A percentile compares a stretch with the other conserved stretches of the same genome.
Evolutionary conservation across 176 grass and related monocot species (phyloP).

Genomic region (Puccinellia tenuiflora): DNA sequence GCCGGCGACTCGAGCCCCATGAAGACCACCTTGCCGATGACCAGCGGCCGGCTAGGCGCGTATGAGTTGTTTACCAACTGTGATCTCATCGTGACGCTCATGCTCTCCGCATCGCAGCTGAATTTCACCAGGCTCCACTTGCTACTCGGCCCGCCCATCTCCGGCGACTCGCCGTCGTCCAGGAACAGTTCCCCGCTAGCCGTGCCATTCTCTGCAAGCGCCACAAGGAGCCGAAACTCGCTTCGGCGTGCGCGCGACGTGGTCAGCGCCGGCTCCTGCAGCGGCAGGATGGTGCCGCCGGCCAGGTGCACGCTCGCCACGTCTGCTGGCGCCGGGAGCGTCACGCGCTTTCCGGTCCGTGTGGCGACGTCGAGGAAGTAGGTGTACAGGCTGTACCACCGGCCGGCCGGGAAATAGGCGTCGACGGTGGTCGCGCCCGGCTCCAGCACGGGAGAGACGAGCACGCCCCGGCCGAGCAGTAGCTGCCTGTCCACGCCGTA

Average conservation of each 20-base stretch:
- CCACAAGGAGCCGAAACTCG: slow-evolving; percentile 62
- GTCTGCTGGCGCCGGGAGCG: slow-evolving; percentile 48
- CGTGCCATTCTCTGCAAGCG: slow-evolving; percentile 23
- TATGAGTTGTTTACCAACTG: slow-evolving; percentile 47
- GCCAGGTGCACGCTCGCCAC: slow-evolving; percentile 57
- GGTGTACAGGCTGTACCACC: slow-evolving; percentile 68
- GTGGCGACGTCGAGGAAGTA: slow-evolving; percentile 21
- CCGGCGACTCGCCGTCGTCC: slow-evolving; percentile 59
- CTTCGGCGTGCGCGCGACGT: slow-evolving; percentile 29
- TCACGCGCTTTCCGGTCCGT: slow-evolving; percentile 16
- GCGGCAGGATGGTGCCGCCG: slow-evolving; percentile 46
- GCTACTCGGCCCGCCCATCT: slow-evolving; percentile 46
- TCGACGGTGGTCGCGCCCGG: slow-evolving; percentile 27
- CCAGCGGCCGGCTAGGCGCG: slow-evolving; percentile 4
- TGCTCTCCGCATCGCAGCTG: neutral
- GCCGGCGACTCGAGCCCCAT: slow-evolving; percentile 37
- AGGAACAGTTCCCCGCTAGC: slow-evolving; percentile 59
- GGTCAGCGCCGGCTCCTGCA: slow-evolving; percentile 49
- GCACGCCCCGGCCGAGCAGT: slow-evolving; percentile 53
- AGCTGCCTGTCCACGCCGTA: slow-evolving; percentile 64
- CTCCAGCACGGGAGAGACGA: slow-evolving; percentile 71
- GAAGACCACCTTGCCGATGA: slow-evolving; percentile 49
- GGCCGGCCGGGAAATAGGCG: slow-evolving; percentile 63
- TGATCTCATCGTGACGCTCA: slow-evolving; percentile 31
- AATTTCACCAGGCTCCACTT: slow-evolving; percentile 60